Evolutionary conservation across 2,329 filamentous ascomycete genomes (phyloP), one percentile per base, ranked within the genome.

Genomic region (Diaporthe vaccinii): DNA sequence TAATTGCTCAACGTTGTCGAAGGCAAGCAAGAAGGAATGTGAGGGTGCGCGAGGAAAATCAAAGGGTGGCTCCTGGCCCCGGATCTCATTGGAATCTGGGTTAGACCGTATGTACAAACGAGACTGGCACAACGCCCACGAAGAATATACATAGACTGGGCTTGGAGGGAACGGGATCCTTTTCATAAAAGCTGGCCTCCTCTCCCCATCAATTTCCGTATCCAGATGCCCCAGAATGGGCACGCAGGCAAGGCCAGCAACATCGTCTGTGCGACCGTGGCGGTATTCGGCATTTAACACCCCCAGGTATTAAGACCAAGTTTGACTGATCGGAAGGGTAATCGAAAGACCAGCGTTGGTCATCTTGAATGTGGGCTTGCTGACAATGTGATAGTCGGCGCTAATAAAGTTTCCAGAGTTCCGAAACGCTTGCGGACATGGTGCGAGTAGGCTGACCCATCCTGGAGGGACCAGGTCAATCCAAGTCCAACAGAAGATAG

Each of bases 401-500:
- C 25, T 8, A 14, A 55, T 9, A 1, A 15, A 55, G 4, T 31
- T 0, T 55, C n/a, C 53, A 4, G 53, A 55, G 25, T 31, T 3
- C 14, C 12, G 17, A 14, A 55, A 55, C 1, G 53, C 53, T 31
- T 55, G n/a, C 0, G 53, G 53, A 31, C 53, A 17, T 28, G 53
- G 53, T 12, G 53, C 53, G 3, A 55, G 53, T 8, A 55, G 14
- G 25, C 57, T 59, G 4, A 6, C 20, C 57, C 57, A 59, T 39
- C 31, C 31, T 4, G 31, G 9, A 22, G 57, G 57, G 5, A 59
- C 34, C 3, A 14, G 15, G 3, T n/a, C 12, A 5, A 2, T 14
- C 57, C 72, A 57, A 6, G 72, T 76, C 76, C 76, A 77, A 46
- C 74, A 68, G 55, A 77, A 77, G 2, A 77, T 58, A 10, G 76